Base-by-base conservation (phyloP, 2,329 filamentous ascomycete species). In the Venturia asperata region DNA sequence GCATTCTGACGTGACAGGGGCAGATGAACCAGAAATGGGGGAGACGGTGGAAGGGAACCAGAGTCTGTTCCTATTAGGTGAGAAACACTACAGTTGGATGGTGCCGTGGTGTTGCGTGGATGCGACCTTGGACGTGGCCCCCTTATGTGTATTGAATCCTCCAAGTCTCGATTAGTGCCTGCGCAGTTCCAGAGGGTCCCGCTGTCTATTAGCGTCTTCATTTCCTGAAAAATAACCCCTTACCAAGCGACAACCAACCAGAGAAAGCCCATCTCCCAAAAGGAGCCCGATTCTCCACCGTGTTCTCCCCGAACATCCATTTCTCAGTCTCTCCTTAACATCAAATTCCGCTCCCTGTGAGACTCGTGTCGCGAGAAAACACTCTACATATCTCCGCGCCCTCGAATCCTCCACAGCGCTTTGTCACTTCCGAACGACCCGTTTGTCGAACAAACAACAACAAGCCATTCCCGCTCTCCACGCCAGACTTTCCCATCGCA, bases 261-360 rank as follows among this genome's bases (percentile, higher is more conserved):
- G 52, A 27, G 11, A 6, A 34, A 58, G 30, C 17, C 27, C 30
- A 34, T 58, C 52, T 37, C n/a, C n/a, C n/a, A n/a, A 58, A 52
- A 11, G 52, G 30, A 58, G 27, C 52, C 13, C n/a, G 5, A 37
- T 9, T 37, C 47, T 58, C 52, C 52, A 37, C 52, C 30, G 52
- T 58, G 30, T 58, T 37, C 30, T 37, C 13, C 13, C 52, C 3
- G 10, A 34, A 37, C 30, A 37, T n/a, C 52, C 30, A 1, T 34
- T 56, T 21, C 19, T 37, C 52, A 37, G 52, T 56, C 52, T 56
- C 52, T 56, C 52, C 52, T 56, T 56, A 11, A 56, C 34, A 56
- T 24, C 30, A 3, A 49, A 15, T 49, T 27, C 5, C 1, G n/a
- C n/a, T 24, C 47, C 21, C 47, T 49, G 24, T 49, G 21, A 13